These are phyloP conservation scores for Boletellus ananiceps DNA, from an alignment of 768 basidiomycete genomes.

Conservation along the genomic window DNA sequence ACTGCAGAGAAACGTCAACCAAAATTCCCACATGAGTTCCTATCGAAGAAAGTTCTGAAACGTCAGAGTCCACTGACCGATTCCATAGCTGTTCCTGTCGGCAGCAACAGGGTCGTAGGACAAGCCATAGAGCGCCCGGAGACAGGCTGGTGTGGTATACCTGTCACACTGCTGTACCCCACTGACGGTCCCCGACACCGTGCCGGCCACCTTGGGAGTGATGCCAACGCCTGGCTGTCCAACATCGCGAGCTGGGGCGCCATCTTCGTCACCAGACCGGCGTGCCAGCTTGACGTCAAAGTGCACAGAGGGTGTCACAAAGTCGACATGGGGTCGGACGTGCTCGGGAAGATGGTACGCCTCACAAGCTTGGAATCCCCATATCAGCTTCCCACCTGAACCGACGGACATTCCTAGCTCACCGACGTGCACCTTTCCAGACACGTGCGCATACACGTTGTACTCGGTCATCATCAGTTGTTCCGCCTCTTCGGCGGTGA, in stretches of 20 bases:
- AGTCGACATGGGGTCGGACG: slow-evolving; percentile 31
- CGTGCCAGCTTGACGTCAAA: slow-evolving; percentile 24
- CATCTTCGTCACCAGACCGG: slow-evolving; percentile 8
- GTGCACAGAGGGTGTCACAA: slow-evolving; percentile 34
- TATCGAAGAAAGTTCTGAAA: no score
- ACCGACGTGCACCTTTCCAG: slow-evolving; percentile 28
- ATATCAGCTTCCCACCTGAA: not conserved
- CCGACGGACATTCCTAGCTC: not conserved
- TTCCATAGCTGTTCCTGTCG: slow-evolving; percentile 31
- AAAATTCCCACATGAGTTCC: no score
- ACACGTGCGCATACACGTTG: slow-evolving; percentile 25
- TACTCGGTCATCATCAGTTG: slow-evolving; percentile 31
- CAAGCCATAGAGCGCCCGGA: slow-evolving; percentile 25
- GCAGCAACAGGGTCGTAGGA: slow-evolving; percentile 24
- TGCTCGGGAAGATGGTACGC: slow-evolving; percentile 31
- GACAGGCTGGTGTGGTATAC: slow-evolving; percentile 30
- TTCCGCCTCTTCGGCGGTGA: slow-evolving; percentile 33
- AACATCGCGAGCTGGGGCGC: slow-evolving; percentile 7
- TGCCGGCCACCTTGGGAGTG: slow-evolving; percentile 16
- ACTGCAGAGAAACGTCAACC: slow-evolving; percentile 10
- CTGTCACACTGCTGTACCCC: slow-evolving; percentile 21
- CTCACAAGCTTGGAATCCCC: slow-evolving; percentile 23
- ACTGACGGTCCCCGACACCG: slow-evolving; percentile 7
- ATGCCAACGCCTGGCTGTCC: slow-evolving; percentile 14
- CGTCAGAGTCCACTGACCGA: slow-evolving; percentile 15